Evolutionary conservation across 495 filamentous ascomycete genomes (phyloP).

Genomic region (Bombardia bombarda): DNA sequence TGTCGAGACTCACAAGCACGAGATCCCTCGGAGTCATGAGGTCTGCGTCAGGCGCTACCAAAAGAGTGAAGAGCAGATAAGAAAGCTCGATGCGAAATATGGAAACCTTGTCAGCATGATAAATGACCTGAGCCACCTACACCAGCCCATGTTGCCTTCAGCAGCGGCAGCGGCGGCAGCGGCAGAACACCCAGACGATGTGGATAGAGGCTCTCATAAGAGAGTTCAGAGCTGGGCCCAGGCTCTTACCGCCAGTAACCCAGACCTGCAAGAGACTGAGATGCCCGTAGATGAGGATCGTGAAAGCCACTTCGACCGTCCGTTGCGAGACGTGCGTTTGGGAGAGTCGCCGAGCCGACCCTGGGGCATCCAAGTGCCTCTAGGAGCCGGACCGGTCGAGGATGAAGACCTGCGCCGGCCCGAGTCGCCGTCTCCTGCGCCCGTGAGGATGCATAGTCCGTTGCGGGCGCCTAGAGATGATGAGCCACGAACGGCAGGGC

Average conservation of each 20-base stretch:
- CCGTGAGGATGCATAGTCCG: slow-evolving; percentile 26
- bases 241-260: slow-evolving; percentile 47
- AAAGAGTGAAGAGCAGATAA: slow-evolving; percentile 70
- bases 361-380: slow-evolving; percentile 76
- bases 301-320: slow-evolving; percentile 65
- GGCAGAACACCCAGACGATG: slow-evolving; percentile 30
- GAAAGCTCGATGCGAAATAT: slow-evolving; percentile 83
- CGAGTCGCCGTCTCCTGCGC: slow-evolving; percentile 33
- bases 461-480: slow-evolving; percentile 7
- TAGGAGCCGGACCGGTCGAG: slow-evolving; percentile 6
- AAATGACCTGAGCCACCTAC: slow-evolving; percentile 71
- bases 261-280: slow-evolving; percentile 27
- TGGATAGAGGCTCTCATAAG: slow-evolving; percentile 45
- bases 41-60: slow-evolving; percentile 85
- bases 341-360: slow-evolving; percentile 85
- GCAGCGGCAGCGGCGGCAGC: slow-evolving; percentile 23
- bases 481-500: slow-evolving; percentile 12
- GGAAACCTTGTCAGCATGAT: slow-evolving; percentile 87
- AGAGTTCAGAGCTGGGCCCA: slow-evolving; percentile 77
- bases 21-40: slow-evolving; percentile 82
- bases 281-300: slow-evolving; percentile 36
- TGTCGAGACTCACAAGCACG: slow-evolving; percentile 86
- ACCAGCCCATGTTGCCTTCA: slow-evolving; percentile 69
- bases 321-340: slow-evolving; percentile 72
- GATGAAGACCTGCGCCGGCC: slow-evolving; percentile 21